Conservation (phyloP, 169 alveolate genomes). For the Plasmodium reichenowi region DNA sequence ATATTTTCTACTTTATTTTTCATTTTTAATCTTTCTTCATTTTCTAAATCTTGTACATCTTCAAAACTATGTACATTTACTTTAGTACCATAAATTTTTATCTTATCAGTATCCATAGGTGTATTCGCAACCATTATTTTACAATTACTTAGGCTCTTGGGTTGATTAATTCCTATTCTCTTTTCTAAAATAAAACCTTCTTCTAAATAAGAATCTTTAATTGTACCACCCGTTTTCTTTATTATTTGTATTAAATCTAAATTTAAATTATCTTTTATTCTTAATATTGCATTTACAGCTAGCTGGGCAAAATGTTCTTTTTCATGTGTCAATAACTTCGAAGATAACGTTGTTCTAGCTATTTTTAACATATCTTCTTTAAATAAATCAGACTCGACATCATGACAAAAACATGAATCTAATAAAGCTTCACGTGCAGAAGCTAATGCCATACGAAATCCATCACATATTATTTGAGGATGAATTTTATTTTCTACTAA, state of each 20-base stretch:
- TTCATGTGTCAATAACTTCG: conserved; percentile 96
- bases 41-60: conserved; percentile 98
- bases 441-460: conserved; percentile 93
- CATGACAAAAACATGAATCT: conserved; percentile 89
- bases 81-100: conserved; percentile 99
- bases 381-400: conserved; percentile 87
- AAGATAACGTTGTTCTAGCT: conserved; percentile 98
- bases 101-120: conserved; percentile 99
- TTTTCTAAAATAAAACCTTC: conserved; percentile 99
- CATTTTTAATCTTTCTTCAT: conserved; percentile 98
- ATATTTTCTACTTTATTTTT: conserved; percentile 97
- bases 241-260: conserved; percentile 94
- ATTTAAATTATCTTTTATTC: conserved; percentile 88
- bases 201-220: conserved; percentile 97
- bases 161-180: conserved; percentile 96
- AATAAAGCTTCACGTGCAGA: conserved; percentile 92
- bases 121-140: conserved; percentile 97
- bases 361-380: conserved; percentile 94
- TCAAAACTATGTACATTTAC: conserved; percentile 98
- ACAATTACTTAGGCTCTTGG: conserved; percentile 91
- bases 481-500: conserved; percentile 97
- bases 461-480: conserved; percentile 95
- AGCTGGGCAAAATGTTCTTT: conserved; percentile 96
- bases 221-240: conserved; percentile 98
- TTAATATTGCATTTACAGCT: conserved; percentile 98